Conservation (phyloP, 208 protist genomes). For the Trypanosoma melophagium region DNA sequence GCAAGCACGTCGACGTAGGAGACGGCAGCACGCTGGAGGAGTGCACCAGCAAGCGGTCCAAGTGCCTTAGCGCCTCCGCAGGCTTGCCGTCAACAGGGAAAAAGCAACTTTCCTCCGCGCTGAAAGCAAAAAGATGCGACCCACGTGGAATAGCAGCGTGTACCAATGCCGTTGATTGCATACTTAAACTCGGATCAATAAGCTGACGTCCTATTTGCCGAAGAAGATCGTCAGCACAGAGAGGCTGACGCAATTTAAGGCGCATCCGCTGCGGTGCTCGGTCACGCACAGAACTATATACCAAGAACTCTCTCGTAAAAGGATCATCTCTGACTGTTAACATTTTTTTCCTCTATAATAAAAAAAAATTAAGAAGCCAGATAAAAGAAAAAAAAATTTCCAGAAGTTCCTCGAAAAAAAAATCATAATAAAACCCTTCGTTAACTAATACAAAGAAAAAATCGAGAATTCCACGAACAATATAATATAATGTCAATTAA, state of each 20-base stretch:
- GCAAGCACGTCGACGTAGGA: not conserved
- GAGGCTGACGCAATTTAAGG: slow-evolving; percentile 27
- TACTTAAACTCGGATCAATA: not conserved
- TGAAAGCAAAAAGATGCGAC: slow-evolving; percentile 23
- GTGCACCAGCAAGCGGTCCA: slow-evolving; percentile 22
- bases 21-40: not conserved
- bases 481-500: not conserved
- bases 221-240: slow-evolving; percentile 28
- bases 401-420: too few relatives aligned
- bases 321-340: slow-evolving; percentile 3
- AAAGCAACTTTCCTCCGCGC: slow-evolving; percentile 26
- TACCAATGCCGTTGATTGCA: not conserved
- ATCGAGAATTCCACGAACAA: too few relatives aligned
- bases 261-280: slow-evolving; percentile 32
- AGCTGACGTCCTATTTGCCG: slow-evolving; percentile 36
- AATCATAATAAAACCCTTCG: too few relatives aligned
- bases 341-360: slow-evolving; percentile 4
- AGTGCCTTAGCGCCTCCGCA: not conserved
- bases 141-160: not conserved
- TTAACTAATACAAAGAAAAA: too few relatives aligned
- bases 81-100: slow-evolving; percentile 24
- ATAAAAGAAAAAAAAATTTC: slow-evolving; percentile 17
- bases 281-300: slow-evolving; percentile 29
- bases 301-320: slow-evolving; percentile 32
- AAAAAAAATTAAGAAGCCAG: not conserved